Conservation (phyloP, 495 filamentous ascomycete species). For the Talaromyces stipitatus region DNA sequence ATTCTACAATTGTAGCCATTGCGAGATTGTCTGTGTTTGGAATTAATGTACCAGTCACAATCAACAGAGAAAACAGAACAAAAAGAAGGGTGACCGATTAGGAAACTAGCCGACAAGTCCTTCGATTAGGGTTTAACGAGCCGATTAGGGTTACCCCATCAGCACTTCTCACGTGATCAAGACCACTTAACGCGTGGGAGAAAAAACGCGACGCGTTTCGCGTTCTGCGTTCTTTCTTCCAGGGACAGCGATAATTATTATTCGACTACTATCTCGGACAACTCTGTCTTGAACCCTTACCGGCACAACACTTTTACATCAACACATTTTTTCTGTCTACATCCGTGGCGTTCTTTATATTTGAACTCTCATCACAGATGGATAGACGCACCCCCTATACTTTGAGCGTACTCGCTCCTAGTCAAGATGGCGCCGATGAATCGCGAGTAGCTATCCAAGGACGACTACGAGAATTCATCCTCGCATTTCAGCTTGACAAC, state of each 20-base stretch:
- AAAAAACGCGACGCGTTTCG: neutral
- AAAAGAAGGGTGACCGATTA: neutral
- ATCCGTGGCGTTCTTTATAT: neutral
- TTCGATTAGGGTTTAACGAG: neutral
- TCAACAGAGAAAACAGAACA: neutral
- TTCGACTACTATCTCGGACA: neutral
- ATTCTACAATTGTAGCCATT: neutral
- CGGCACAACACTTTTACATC: neutral
- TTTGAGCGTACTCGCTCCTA: slow-evolving; percentile 67
- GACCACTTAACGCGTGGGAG: slow-evolving; percentile 8
- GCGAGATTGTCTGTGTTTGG: neutral
- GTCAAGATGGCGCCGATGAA: slow-evolving; percentile 55
- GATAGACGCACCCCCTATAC: slow-evolving; percentile 84
- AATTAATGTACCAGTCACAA: neutral
- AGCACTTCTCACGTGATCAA: neutral
- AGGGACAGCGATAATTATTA: neutral
- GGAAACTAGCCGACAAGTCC: neutral
- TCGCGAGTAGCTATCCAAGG: slow-evolving; percentile 47
- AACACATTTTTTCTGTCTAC: neutral
- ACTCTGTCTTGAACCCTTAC: neutral
- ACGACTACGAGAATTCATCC: slow-evolving; percentile 67
- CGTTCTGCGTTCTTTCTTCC: neutral
- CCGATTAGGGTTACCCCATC: neutral
- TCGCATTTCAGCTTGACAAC: slow-evolving; percentile 93
- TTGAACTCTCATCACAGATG: slow-evolving; percentile 42